phyloP scores from a whole-genome alignment of 2,329 filamentous ascomycete genomes.

The Huntiella bhutanensis region DNA sequence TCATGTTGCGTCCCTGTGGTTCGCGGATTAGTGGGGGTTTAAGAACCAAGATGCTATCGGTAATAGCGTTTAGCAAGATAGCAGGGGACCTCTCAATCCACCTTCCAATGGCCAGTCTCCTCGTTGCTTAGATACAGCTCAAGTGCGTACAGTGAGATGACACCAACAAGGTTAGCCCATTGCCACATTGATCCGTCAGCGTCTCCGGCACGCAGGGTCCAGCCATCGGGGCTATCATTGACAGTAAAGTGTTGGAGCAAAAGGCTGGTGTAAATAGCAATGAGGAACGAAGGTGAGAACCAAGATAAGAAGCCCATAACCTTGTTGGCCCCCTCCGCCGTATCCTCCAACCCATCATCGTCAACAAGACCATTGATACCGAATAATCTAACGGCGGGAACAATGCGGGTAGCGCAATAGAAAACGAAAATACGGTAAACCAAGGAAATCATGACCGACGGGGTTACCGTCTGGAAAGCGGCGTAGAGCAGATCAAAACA shows the following conservation, averaged over 20 bases:
- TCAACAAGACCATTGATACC: conserved; percentile 68
- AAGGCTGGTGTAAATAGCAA: conserved; percentile 89
- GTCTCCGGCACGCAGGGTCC: conserved; percentile 70
- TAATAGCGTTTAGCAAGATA: too few relatives aligned
- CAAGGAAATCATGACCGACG: conserved; percentile 86
- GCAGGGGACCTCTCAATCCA: conserved; percentile 39
- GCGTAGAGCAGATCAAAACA: conserved; percentile 74
- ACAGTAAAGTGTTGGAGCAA: conserved; percentile 89
- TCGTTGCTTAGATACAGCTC: conserved; percentile 76
- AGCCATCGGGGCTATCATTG: conserved; percentile 51
- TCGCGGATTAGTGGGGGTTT: too few relatives aligned
- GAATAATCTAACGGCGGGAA: conserved; percentile 76
- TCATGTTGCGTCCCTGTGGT: too few relatives aligned
- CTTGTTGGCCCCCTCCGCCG: conserved; percentile 56
- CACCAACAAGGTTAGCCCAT: conserved; percentile 81
- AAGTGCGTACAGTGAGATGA: conserved; percentile 76
- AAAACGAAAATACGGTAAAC: conserved; percentile 88
- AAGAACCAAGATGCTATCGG: too few relatives aligned
- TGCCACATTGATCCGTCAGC: conserved; percentile 73
- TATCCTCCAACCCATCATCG: conserved; percentile 67
- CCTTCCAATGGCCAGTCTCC: conserved; percentile 88
- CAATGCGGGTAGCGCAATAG: conserved; percentile 88
- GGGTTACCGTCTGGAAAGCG: conserved; percentile 86
- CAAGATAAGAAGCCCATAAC: conserved; percentile 72
- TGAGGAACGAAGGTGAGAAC: conserved; percentile 86